These are phyloP conservation scores for Saksenaea oblongispora DNA, from an alignment of 371 early-diverging fungal species.

Conservation along the genomic window DNA sequence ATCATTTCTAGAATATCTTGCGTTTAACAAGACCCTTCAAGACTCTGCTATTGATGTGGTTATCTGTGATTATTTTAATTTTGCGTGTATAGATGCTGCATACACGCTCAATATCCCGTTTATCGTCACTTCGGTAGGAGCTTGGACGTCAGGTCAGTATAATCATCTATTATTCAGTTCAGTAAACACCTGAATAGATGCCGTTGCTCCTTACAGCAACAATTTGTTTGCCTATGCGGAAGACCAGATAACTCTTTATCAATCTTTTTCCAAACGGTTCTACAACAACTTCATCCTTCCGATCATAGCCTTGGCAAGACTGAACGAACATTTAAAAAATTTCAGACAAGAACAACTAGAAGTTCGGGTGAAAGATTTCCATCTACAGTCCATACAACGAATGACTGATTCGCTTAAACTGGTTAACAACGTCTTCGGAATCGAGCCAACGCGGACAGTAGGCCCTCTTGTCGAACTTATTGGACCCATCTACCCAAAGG, in stretches of 20 bases:
- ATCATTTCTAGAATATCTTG: no score
- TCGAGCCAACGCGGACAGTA: conserved; percentile 30
- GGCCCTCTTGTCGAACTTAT: conserved; percentile 35
- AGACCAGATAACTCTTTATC: conserved; percentile 13
- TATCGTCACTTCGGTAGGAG: neutral
- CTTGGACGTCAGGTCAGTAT: neutral
- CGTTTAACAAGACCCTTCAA: no score
- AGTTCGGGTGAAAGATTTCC: neutral
- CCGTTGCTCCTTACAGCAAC: conserved; percentile 26
- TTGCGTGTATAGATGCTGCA: conserved; percentile 10
- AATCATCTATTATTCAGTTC: no score
- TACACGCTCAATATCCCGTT: conserved; percentile 1
- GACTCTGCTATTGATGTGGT: conserved; percentile 6
- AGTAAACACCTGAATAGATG: conserved; percentile 4
- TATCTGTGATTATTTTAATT: conserved; percentile 12
- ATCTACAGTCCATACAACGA: neutral
- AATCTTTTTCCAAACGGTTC: conserved; percentile 15
- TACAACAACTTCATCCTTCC: conserved; percentile 18
- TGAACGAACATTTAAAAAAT: neutral
- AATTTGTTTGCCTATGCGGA: neutral
- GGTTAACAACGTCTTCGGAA: conserved; percentile 25
- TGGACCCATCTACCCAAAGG: conserved; percentile 33
- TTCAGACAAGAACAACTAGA: neutral
- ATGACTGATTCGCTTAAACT: conserved; percentile 22
- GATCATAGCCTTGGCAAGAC: neutral